These are phyloP conservation scores for Sphaerulina musiva DNA, from an alignment of 2,329 filamentous ascomycete genomes.

Conservation along the genomic window DNA sequence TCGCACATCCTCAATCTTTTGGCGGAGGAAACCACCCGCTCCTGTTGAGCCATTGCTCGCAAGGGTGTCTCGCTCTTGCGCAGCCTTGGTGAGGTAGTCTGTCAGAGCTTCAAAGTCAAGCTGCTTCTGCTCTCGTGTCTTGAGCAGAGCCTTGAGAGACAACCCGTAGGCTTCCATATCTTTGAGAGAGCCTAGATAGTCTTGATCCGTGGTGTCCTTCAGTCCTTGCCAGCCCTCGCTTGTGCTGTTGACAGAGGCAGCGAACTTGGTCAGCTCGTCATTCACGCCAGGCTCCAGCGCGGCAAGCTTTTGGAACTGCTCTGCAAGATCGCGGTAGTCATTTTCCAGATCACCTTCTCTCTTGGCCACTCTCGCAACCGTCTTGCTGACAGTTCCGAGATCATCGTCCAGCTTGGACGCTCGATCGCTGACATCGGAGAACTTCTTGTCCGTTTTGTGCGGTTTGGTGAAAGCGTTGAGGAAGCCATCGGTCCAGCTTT, in stretches of 20 bases:
- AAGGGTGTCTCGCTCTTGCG: slow-evolving; percentile 75
- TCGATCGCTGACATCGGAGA: slow-evolving; percentile 87
- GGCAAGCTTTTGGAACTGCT: slow-evolving; percentile 91
- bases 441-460: slow-evolving; percentile 88
- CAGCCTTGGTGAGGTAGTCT: slow-evolving; percentile 89
- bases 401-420: slow-evolving; percentile 93
- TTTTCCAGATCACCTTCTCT: slow-evolving; percentile 80
- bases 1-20: slow-evolving; percentile 92
- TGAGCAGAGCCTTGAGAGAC: slow-evolving; percentile 81
- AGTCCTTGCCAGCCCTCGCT: slow-evolving; percentile 70
- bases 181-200: slow-evolving; percentile 84
- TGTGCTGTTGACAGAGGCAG: slow-evolving; percentile 76
- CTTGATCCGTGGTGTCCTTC: slow-evolving; percentile 87
- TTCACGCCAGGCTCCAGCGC: slow-evolving; percentile 83
- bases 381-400: slow-evolving; percentile 85
- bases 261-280: slow-evolving; percentile 74
- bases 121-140: slow-evolving; percentile 93
- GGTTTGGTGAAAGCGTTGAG: slow-evolving; percentile 97
- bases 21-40: slow-evolving; percentile 80
- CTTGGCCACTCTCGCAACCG: slow-evolving; percentile 82
- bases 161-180: slow-evolving; percentile 94
- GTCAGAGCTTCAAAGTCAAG: slow-evolving; percentile 94
- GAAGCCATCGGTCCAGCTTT: slow-evolving; percentile 91
- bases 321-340: slow-evolving; percentile 82
- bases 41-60: slow-evolving; percentile 55